Percentiles rank a stretch among this genome's conserved stretches.
These are phyloP conservation scores for Colletotrichum agaves DNA, from an alignment of 2,329 filamentous ascomycete species.

Conservation along the genomic window DNA sequence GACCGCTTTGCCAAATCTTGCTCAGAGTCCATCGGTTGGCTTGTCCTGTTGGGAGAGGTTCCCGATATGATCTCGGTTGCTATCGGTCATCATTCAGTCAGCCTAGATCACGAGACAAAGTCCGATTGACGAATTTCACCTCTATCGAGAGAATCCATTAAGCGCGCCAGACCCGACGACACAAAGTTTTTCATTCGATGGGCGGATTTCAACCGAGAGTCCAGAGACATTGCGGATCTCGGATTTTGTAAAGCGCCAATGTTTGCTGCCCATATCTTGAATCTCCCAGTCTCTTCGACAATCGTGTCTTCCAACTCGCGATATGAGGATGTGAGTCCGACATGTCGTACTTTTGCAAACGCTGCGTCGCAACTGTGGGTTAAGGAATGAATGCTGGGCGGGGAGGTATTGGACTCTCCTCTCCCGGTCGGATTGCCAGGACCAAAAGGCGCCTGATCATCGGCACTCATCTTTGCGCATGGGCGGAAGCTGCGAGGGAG, in stretches of 20 bases:
- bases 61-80: neutral
- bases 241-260: constrained; percentile 1
- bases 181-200: neutral
- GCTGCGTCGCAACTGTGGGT: neutral
- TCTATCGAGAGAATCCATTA: neutral
- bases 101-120: too few species aligned
- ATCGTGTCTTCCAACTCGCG: neutral
- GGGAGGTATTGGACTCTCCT: neutral
- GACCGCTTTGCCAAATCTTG: neutral
- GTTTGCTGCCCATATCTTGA: constrained; percentile 17
- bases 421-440: neutral
- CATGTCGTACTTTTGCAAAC: neutral
- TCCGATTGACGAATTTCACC: neutral
- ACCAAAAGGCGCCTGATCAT: neutral
- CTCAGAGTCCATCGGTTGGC: neutral
- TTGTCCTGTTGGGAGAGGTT: constrained; percentile 1
- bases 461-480: neutral
- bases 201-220: neutral
- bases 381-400: neutral
- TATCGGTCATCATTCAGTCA: neutral
- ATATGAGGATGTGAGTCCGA: neutral
- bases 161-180: neutral
- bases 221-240: neutral
- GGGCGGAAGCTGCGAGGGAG: neutral
- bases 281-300: constrained; percentile 9